phyloP scores from a whole-genome alignment of 2,329 filamentous ascomycete genomes.

The Leptographium galeiforme region DNA sequence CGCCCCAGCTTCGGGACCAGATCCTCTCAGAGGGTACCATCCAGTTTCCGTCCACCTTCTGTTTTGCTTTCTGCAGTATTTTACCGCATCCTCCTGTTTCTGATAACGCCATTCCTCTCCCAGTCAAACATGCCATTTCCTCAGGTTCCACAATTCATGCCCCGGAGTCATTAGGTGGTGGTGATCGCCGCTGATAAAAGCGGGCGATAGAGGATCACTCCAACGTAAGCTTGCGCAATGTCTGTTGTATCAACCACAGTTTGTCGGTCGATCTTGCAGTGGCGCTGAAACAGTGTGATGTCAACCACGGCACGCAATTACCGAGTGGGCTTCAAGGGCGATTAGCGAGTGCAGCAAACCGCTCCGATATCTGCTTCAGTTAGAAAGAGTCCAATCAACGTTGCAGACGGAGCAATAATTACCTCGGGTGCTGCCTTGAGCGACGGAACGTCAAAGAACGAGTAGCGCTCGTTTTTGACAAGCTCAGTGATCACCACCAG shows the following conservation, averaged over 20 bases:
- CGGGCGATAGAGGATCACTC: too few relatives aligned
- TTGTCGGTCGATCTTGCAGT: neutral
- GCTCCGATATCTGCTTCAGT: constrained; percentile 17
- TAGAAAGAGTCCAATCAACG: neutral
- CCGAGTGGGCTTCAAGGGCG: neutral
- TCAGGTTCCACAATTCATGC: neutral
- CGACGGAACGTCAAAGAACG: constrained; percentile 86
- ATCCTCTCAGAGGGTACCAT: neutral
- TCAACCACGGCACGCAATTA: neutral
- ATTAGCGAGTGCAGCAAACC: constrained; percentile 16
- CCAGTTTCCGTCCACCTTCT: neutral
- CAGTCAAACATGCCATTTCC: neutral
- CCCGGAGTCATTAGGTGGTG: neutral
- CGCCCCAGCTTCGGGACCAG: neutral
- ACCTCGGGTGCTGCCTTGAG: constrained; percentile 85
- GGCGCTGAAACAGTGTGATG: neutral
- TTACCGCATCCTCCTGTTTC: neutral
- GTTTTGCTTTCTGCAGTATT: neutral
- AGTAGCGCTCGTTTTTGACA: constrained; percentile 78
- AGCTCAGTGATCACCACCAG: constrained; percentile 81
- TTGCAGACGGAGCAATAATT: constrained; percentile 15
- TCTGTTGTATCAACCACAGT: neutral
- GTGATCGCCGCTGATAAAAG: neutral
- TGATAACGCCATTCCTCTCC: neutral
- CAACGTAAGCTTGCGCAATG: too few relatives aligned